These are phyloP conservation scores for Rhodotorula diobovata DNA, from an alignment of 768 basidiomycete species.

Conservation along the genomic window DNA sequence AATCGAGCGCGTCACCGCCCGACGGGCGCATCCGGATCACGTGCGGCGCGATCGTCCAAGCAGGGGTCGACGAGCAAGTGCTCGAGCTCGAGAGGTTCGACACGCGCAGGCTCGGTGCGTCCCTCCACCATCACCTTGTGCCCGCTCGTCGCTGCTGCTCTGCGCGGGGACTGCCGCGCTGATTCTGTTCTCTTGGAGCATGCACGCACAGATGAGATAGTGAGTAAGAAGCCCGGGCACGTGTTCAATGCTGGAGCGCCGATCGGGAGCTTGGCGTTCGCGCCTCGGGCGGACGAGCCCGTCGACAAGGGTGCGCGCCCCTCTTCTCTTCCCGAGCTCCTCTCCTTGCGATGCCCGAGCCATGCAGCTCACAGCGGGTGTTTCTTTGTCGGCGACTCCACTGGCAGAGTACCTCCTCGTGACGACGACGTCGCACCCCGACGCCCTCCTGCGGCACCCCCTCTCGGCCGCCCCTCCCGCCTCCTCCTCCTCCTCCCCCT, in stretches of 20 bases:
- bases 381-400: background rate
- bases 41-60: too few species aligned
- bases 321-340: background rate
- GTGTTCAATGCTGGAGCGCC: constrained; percentile 83
- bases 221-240: constrained; percentile 59
- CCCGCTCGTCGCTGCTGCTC: too few species aligned
- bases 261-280: constrained; percentile 91
- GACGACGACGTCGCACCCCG: constrained; percentile 46
- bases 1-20: too few species aligned
- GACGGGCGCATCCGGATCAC: background rate
- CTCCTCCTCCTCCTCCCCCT: constrained; percentile 56
- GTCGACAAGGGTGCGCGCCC: constrained; percentile 49
- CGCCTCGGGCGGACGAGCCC: constrained; percentile 65
- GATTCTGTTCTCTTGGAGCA: too few species aligned
- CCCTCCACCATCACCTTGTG: background rate
- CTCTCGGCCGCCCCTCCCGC: constrained; percentile 57
- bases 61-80: background rate
- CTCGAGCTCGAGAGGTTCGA: constrained; percentile 1
- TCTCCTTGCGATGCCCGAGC: too few species aligned
- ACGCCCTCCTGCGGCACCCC: constrained; percentile 6
- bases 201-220: constrained; percentile 56
- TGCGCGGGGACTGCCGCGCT: too few species aligned
- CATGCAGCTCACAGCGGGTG: too few species aligned
- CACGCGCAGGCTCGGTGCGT: background rate
- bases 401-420: constrained; percentile 76